Conservation (phyloP, 2,329 filamentous ascomycete genomes). For the Paradendryphiella salina region DNA sequence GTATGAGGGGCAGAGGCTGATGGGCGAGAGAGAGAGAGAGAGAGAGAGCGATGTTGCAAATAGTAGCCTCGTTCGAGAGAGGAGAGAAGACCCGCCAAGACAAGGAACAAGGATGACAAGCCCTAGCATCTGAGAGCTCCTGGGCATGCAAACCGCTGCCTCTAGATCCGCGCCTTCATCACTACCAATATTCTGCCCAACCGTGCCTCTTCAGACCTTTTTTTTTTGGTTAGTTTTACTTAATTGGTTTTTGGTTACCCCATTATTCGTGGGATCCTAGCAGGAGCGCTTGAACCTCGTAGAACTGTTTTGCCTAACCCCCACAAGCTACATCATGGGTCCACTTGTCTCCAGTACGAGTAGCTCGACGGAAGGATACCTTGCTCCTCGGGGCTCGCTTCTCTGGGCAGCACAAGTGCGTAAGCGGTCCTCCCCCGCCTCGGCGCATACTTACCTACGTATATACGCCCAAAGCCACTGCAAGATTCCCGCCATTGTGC, state of each 20-base stretch:
- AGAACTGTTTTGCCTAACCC: slow-evolving; percentile 5
- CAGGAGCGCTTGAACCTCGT: slow-evolving; percentile 1
- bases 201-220: too few species aligned
- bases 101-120: slow-evolving; percentile 14
- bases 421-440: not conserved
- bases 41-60: slow-evolving; percentile 5
- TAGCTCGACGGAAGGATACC: not conserved
- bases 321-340: slow-evolving; percentile 15
- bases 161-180: not conserved
- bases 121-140: not conserved
- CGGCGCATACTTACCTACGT: not conserved
- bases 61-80: slow-evolving; percentile 13
- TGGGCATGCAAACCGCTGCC: slow-evolving; percentile 2
- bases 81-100: slow-evolving; percentile 17
- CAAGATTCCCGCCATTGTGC: slow-evolving; percentile 1
- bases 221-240: too few species aligned
- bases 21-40: not conserved
- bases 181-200: not conserved
- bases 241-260: too few species aligned
- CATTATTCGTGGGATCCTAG: not conserved
- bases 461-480: slow-evolving; percentile 2
- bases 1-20: not conserved
- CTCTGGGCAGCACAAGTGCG: not conserved
- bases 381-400: slow-evolving; percentile 2
- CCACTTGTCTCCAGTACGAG: slow-evolving; percentile 7